Base-by-base conservation (phyloP, 129 eudicot genomes). In the Flaveria brownii region DNA sequence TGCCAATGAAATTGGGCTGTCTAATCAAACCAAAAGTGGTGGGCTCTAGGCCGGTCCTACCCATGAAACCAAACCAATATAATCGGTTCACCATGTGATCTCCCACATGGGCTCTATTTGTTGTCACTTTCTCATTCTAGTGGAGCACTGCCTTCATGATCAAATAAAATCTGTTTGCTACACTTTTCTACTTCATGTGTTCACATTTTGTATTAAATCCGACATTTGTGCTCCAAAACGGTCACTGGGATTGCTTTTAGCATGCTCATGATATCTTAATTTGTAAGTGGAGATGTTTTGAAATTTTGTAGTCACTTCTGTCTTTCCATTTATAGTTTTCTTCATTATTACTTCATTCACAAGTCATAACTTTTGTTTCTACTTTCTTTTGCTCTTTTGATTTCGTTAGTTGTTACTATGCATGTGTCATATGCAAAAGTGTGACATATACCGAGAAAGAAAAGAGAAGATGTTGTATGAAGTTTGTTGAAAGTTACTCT, bases 221-320 rank as follows among this genome's bases (percentile, higher is more conserved):
- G 78, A 72, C 83, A 43, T 70, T 70, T 63, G 82, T 71, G 64
- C 76, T 60, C 70, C 69, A 25, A 45, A 68, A 57, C 49, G 55
- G 30, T 28, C 50, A 59, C 49, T 64, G 33, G n/a, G 13, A 55
- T 73, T 55, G 62, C 41, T 45, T 25, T 57, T 8, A 62, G 57
- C 68, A 51, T 63, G 68, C 73, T 72, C 83, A 47, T 73, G 70
- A 68, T 55, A 47, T 55, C 83, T 73, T 70, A 9, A 17, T 28
- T 51, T 72, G 43, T 80, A 23, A 64, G 83, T 80, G 83, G 78
- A 73, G 41, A 52, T 65, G 69, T 73, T 80, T 80, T 80, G 74
- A 73, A 73, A 51, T 8, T 64, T 71, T 71, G 26, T 70, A 43
- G 67, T 73, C 83, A 62, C 62, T 60, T 63, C 20, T 25, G 18